A percentile compares a stretch with the other conserved stretches of the same genome.
Evolutionary conservation across 352 stramenopile species (phyloP).

Genomic region (Globisporangium ultimum): DNA sequence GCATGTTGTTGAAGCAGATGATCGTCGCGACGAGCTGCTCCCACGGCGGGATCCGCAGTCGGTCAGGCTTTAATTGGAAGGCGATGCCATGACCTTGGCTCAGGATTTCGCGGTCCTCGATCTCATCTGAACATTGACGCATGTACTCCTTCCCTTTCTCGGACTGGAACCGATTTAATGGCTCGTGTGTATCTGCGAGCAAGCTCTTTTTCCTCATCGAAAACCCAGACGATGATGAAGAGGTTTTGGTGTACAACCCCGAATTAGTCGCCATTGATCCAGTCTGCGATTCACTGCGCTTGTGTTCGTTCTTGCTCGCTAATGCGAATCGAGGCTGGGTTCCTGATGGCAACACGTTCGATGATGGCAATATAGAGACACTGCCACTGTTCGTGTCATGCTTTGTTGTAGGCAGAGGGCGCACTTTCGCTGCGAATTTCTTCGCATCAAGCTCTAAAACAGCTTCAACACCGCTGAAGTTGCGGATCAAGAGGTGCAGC

Average conservation of each 20-base stretch:
- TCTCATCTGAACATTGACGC: slow-evolving; percentile 28
- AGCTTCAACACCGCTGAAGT: slow-evolving; percentile 75
- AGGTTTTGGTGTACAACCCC: not conserved
- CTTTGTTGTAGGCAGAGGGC: not conserved
- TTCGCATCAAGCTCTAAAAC: slow-evolving; percentile 58
- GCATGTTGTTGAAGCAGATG: slow-evolving; percentile 79
- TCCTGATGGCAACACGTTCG: not conserved
- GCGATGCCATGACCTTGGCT: slow-evolving; percentile 47
- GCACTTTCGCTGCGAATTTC: slow-evolving; percentile 29
- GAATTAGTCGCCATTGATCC: not conserved
- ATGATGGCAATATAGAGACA: not conserved
- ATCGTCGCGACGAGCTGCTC: slow-evolving; percentile 46
- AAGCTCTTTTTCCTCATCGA: slow-evolving; percentile 20
- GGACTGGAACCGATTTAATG: slow-evolving; percentile 51
- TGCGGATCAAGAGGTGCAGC: slow-evolving; percentile 59
- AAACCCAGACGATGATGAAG: not conserved
- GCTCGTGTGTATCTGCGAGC: slow-evolving; percentile 43
- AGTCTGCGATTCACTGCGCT: not conserved
- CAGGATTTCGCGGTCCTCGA: slow-evolving; percentile 48
- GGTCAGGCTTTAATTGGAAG: slow-evolving; percentile 32
- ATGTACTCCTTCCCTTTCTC: slow-evolving; percentile 43
- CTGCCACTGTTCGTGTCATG: not conserved
- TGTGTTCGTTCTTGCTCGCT: not conserved
- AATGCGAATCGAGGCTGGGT: not conserved
- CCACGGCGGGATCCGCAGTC: slow-evolving; percentile 51